Conservation (phyloP, 768 basidiomycete species). For the Panus rudis region DNA sequence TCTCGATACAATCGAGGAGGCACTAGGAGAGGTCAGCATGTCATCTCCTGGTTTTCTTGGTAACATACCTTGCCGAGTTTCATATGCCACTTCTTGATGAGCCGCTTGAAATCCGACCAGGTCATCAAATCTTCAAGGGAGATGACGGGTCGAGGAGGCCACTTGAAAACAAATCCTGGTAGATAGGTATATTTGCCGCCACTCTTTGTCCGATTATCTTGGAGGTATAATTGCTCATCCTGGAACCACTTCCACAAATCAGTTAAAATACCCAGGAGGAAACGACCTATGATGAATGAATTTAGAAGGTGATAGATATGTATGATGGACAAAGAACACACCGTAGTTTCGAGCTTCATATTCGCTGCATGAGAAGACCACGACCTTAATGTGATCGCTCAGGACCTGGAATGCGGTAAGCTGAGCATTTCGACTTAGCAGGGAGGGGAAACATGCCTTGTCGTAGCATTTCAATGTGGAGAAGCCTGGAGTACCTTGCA, state of each 20-base stretch:
- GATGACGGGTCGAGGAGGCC: constrained; percentile 37
- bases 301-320: background rate
- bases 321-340: constrained; percentile 27
- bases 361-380: constrained; percentile 91
- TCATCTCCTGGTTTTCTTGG: background rate
- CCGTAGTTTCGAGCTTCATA: constrained; percentile 95
- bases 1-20: constrained; percentile 73
- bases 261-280: constrained; percentile 69
- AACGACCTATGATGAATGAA: constrained; percentile 55
- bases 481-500: constrained; percentile 84
- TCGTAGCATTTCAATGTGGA: constrained; percentile 82
- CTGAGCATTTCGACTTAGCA: background rate
- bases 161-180: constrained; percentile 49
- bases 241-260: constrained; percentile 78
- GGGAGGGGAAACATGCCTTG: constrained; percentile 39
- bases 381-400: constrained; percentile 73
- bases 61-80: constrained; percentile 59
- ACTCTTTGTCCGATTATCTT: constrained; percentile 60
- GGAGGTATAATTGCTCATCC: constrained; percentile 65
- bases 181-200: constrained; percentile 54
- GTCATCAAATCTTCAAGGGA: constrained; percentile 48
- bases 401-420: constrained; percentile 60
- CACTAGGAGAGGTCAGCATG: constrained; percentile 44
- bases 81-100: constrained; percentile 81
- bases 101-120: constrained; percentile 63